These are phyloP conservation scores for Camelina neglecta DNA, from an alignment of 345 rosid genomes.

Conservation along the genomic window DNA sequence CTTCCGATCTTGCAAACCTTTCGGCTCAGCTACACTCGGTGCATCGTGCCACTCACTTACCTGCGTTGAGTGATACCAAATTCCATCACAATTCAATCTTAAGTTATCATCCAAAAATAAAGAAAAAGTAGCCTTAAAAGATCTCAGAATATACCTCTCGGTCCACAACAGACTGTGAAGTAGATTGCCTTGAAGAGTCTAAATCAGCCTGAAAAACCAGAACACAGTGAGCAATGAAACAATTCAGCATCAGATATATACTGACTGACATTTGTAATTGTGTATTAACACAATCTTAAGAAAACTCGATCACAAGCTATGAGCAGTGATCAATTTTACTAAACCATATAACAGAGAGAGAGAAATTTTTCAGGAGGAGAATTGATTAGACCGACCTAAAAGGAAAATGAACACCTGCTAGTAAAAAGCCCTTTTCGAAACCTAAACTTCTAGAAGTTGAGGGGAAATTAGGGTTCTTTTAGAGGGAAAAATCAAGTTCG, in stretches of 20 bases:
- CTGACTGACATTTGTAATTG: neutral
- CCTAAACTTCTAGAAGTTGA: neutral
- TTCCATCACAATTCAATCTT: neutral
- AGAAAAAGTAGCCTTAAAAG: neutral
- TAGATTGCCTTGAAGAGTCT: conserved; percentile 60
- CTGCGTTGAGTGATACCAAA: conserved; percentile 39
- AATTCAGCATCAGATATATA: neutral
- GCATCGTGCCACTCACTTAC: conserved; percentile 61
- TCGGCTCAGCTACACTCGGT: conserved; percentile 46
- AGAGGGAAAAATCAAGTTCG: neutral
- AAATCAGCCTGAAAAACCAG: conserved; percentile 55
- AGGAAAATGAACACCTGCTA: conserved; percentile 1
- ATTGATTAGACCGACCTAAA: conserved; percentile 5
- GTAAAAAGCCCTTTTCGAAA: conserved; percentile 10
- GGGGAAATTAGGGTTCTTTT: conserved; percentile 18
- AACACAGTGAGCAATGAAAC: neutral
- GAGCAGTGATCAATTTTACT: conserved; percentile 3
- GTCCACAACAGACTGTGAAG: conserved; percentile 51
- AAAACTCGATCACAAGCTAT: neutral
- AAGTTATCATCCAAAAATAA: neutral
- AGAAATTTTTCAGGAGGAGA: neutral
- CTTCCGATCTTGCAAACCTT: conserved; percentile 39
- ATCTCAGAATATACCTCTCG: conserved; percentile 40
- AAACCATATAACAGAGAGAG: neutral
- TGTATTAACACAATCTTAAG: neutral